Evolutionary conservation across 2,329 filamentous ascomycete genomes (phyloP), one percentile per base, ranked within the genome.

Genomic region (Aspergillus novofumigatus): DNA sequence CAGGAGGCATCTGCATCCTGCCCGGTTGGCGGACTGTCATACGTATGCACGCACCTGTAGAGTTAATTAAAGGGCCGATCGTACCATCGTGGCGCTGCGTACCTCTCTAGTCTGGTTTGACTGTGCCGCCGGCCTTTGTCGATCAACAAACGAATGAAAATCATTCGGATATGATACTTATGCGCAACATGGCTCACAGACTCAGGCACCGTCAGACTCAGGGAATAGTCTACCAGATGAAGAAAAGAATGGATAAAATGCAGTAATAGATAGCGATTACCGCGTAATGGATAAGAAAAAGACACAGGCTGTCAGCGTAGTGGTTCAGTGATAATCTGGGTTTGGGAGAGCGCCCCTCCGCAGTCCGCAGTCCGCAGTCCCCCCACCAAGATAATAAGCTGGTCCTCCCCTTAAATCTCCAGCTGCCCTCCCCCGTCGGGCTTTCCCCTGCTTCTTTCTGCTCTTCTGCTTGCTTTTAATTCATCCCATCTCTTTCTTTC

Each of bases 341-440:
- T 38, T 38, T 42, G n/a, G 42, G 20, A 20, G 41, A n/a, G 21
- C 47, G 51, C 51, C 42, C 51, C 42, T 53, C 42, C 51, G 20
- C 51, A 53, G 35, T 48, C 32, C 32, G 32, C 32, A 38, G 32
- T 38, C 23, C 23, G 23, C 23, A 23, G 23, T 26, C 14, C 32
- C 32, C 32, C 32, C 32, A 35, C 32, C 32, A 11, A 10, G 10
- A 38, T 1, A 35, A 14, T 35, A 35, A 35, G 32, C 32, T 38
- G 32, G 32, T 38, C 32, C 28, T 54, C 54, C 50, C 54, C 54
- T 56, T 56, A 56, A 56, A 56, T 56, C 42, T 56, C 42, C 49
- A 45, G 42, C 35, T 35, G 47, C 26, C n/a, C 38, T 41, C 32
- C 11, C 44, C 44, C 8, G 10, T 17, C 21, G 10, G 23, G 6